Conservation (phyloP, 2,329 filamentous ascomycete genomes). For the Harringtonia lauricola region DNA sequence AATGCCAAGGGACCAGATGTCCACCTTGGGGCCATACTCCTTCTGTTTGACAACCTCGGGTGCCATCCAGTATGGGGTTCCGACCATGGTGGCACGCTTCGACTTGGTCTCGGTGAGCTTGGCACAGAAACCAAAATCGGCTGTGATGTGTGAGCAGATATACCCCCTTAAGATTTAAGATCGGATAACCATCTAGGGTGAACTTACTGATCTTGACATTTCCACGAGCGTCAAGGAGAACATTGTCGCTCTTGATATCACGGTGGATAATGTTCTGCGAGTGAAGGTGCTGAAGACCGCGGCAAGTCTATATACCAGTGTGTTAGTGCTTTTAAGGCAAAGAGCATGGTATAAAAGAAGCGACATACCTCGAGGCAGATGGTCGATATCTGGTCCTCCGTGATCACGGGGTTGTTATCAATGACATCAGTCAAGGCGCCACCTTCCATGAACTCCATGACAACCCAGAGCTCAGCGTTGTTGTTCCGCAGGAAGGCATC, state of each 20-base stretch:
- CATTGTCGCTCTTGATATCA: constrained; percentile 99
- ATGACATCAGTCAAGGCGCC: constrained; percentile 96
- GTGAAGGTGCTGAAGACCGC: constrained; percentile 87
- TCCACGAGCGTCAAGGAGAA: constrained; percentile 83
- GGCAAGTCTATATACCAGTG: constrained; percentile 63
- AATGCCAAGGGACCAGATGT: constrained; percentile 97
- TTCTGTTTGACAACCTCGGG: constrained; percentile 99
- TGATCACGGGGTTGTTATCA: constrained; percentile 90
- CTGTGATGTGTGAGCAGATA: constrained; percentile 29
- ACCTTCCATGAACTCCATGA: constrained; percentile 99
- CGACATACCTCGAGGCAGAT: constrained; percentile 82
- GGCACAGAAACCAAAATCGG: constrained; percentile 98
- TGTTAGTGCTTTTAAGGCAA: neutral
- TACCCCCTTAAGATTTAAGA: too few species aligned
- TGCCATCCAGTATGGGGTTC: constrained; percentile 99
- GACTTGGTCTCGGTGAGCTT: constrained; percentile 95
- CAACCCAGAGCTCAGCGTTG: constrained; percentile 93
- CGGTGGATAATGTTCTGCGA: constrained; percentile 95
- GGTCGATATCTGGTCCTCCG: constrained; percentile 93
- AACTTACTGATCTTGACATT: constrained; percentile 94
- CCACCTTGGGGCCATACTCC: constrained; percentile 95
- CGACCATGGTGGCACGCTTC: constrained; percentile 98
- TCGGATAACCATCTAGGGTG: too few species aligned
- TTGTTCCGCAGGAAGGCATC: constrained; percentile 95
- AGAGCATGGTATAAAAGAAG: neutral